Percentiles rank a stretch among this genome's conserved stretches.
Evolutionary conservation across 306 rosid species (phyloP).

Genomic region (Cicer arietinum): DNA sequence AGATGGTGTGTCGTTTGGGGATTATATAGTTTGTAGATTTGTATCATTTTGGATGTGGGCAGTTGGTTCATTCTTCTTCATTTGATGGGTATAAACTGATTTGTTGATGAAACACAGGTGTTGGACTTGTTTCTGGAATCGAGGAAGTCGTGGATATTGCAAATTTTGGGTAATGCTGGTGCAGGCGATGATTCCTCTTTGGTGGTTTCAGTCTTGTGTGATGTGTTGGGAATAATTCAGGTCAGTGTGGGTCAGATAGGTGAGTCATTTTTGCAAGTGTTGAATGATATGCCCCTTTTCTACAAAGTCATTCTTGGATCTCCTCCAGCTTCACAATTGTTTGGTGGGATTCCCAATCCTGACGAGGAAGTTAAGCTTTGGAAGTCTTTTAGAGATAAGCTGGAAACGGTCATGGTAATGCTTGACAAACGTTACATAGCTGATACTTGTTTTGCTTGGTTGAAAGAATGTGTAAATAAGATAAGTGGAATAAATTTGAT

Average conservation of each 20-base stretch:
- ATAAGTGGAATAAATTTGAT: slow-evolving; percentile 75
- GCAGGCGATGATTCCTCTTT: slow-evolving; percentile 51
- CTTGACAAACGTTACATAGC: slow-evolving; percentile 80
- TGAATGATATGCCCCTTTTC: slow-evolving; percentile 91
- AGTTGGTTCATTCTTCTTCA: slow-evolving; percentile 23
- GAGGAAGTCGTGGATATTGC: slow-evolving; percentile 81
- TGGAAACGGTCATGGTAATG: slow-evolving; percentile 71
- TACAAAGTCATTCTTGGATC: slow-evolving; percentile 76
- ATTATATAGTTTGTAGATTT: slow-evolving; percentile 26
- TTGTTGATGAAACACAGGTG: slow-evolving; percentile 50
- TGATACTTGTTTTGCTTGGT: slow-evolving; percentile 72
- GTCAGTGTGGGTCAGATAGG: slow-evolving; percentile 94
- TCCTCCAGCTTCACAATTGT: slow-evolving; percentile 90
- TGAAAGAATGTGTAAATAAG: slow-evolving; percentile 74
- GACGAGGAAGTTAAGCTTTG: slow-evolving; percentile 97
- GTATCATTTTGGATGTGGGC: slow-evolving; percentile 24
- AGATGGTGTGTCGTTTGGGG: slow-evolving; percentile 30
- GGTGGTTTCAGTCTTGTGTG: slow-evolving; percentile 79
- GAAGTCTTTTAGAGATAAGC: slow-evolving; percentile 80
- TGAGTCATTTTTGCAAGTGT: slow-evolving; percentile 84
- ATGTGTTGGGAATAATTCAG: slow-evolving; percentile 86
- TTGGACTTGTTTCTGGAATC: slow-evolving; percentile 77
- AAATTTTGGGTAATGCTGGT: slow-evolving; percentile 60
- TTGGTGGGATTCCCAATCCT: slow-evolving; percentile 95
- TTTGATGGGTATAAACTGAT: slow-evolving; percentile 34